Conservation (phyloP, 2,329 filamentous ascomycete species). For the Colletotrichum sp. region DNA sequence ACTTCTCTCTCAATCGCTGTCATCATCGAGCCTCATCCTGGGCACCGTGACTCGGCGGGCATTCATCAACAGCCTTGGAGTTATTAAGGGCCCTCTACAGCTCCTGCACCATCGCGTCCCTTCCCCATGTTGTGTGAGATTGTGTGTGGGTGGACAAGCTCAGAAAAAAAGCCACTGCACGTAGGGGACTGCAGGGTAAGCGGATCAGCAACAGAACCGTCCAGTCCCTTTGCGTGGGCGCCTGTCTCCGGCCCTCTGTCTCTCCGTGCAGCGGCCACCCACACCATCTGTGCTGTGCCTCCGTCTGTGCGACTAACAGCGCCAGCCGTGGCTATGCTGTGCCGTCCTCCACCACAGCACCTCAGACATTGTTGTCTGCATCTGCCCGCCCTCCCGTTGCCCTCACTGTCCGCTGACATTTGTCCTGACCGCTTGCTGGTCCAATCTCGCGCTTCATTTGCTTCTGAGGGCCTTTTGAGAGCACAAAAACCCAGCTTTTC, state of each 20-base stretch:
- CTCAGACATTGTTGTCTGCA: background rate
- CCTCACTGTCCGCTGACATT: background rate
- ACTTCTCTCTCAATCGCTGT: background rate
- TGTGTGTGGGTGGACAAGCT: background rate
- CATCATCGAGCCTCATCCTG: background rate
- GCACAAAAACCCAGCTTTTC: background rate
- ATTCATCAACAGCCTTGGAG: background rate
- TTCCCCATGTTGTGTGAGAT: background rate
- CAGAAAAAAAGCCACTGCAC: background rate
- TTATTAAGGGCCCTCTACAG: background rate
- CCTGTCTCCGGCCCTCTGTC: background rate
- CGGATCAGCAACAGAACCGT: background rate
- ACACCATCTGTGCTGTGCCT: background rate
- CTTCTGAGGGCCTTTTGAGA: background rate
- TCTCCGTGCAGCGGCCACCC: background rate
- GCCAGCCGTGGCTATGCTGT: background rate
- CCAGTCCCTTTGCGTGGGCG: background rate
- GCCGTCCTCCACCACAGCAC: background rate
- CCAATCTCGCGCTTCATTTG: background rate
- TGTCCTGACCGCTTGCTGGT: background rate
- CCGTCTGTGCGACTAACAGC: conserved; percentile 1
- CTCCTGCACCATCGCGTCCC: background rate
- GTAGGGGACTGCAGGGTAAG: background rate
- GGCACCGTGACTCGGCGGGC: background rate
- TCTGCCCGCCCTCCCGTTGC: background rate